These are phyloP conservation scores for Ricinus communis DNA, from an alignment of 345 rosid species.

Conservation along the genomic window DNA sequence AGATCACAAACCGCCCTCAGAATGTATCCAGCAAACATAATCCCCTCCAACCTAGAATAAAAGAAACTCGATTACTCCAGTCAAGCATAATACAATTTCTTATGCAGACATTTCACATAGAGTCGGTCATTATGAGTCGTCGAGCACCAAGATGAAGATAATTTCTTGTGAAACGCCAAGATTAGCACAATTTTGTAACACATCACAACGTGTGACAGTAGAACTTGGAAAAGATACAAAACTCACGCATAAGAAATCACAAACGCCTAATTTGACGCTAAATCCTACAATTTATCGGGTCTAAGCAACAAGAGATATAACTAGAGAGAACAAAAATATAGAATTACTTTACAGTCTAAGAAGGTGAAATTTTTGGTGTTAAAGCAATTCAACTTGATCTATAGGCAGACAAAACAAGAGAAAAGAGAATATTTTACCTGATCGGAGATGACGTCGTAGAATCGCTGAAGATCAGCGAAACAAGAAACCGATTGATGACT, in stretches of 20 bases:
- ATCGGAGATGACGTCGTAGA: constrained; percentile 18
- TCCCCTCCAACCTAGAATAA: constrained; percentile 31
- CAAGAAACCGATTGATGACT: background rate
- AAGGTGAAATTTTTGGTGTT: background rate
- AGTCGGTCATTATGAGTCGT: background rate
- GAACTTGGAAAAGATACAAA: background rate
- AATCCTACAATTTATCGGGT: background rate
- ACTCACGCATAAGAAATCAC: too few species aligned
- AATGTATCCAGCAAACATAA: constrained; percentile 43
- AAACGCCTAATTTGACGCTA: background rate
- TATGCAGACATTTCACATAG: background rate
- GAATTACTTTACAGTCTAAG: too few species aligned
- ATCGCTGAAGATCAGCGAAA: background rate
- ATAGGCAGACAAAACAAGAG: background rate
- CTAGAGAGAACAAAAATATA: background rate
- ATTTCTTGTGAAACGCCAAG: background rate
- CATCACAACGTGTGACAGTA: background rate
- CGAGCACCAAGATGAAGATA: background rate
- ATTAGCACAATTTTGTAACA: background rate
- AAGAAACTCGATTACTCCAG: background rate
- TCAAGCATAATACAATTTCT: background rate
- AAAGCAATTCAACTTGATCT: background rate
- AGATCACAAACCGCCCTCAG: constrained; percentile 29
- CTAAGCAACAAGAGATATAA: background rate
- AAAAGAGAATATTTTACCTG: constrained; percentile 29